Evolutionary conservation across 345 rosid genomes (phyloP).

Genomic region (Murraya koenigii): DNA sequence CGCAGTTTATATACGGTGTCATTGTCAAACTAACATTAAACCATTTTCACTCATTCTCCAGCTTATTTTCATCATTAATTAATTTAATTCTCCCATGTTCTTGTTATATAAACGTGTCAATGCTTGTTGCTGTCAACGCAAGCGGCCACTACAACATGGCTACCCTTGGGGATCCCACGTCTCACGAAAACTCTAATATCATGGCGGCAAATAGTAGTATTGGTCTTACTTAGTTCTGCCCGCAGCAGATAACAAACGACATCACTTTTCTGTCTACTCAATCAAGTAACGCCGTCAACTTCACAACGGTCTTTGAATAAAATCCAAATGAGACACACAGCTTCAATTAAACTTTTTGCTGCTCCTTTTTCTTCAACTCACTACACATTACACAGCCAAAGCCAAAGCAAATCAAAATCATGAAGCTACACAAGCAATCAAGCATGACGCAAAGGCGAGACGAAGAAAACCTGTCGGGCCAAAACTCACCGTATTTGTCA

Average conservation of each 20-base stretch:
- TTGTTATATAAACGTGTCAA: too few species aligned
- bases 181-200: not conserved
- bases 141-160: not conserved
- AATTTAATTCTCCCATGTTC: too few species aligned
- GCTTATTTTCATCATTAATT: too few species aligned
- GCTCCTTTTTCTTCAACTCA: not conserved
- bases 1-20: too few species aligned
- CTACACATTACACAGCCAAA: not conserved
- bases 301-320: not conserved
- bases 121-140: too few species aligned
- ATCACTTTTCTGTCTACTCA: not conserved
- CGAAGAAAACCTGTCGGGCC: slow-evolving; percentile 47
- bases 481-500: slow-evolving; percentile 57
- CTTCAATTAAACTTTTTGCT: too few species aligned
- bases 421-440: slow-evolving; percentile 86
- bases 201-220: not conserved
- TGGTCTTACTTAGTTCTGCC: not conserved
- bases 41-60: too few species aligned
- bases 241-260: not conserved
- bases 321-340: not conserved
- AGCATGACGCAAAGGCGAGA: slow-evolving; percentile 60
- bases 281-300: not conserved
- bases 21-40: too few species aligned
- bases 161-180: not conserved
- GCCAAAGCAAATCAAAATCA: not conserved